Percentiles rank a stretch among this genome's conserved stretches.
Evolutionary conservation across 208 protist genomes (phyloP).

Genomic region (Trypanosoma conorhini): DNA sequence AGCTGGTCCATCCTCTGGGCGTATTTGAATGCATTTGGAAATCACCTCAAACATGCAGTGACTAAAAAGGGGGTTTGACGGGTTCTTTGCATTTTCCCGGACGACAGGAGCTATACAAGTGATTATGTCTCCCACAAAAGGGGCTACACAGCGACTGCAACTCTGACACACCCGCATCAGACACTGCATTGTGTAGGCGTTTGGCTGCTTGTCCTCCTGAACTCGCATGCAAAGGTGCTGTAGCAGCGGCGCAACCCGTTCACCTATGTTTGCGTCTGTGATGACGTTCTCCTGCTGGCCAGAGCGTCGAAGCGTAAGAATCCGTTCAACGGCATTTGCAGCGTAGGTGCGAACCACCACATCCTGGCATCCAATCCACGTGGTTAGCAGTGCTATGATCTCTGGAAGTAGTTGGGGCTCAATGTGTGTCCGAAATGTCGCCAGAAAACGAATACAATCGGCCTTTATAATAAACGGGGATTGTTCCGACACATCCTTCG

Average conservation of each 20-base stretch:
- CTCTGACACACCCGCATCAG: slow-evolving; percentile 79
- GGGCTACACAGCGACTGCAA: slow-evolving; percentile 39
- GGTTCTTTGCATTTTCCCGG: slow-evolving; percentile 81
- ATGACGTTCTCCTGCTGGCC: slow-evolving; percentile 43
- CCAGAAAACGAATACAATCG: slow-evolving; percentile 95
- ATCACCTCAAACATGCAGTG: slow-evolving; percentile 97
- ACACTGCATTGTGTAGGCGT: slow-evolving; percentile 94
- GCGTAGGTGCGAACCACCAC: slow-evolving; percentile 95
- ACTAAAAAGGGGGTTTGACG: slow-evolving; percentile 95
- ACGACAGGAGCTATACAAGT: slow-evolving; percentile 49
- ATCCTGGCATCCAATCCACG: slow-evolving; percentile 67
- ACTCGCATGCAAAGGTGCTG: slow-evolving; percentile 86
- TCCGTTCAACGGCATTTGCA: slow-evolving; percentile 87
- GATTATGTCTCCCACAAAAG: slow-evolving; percentile 67
- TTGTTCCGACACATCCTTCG: slow-evolving; percentile 34
- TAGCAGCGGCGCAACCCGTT: slow-evolving; percentile 64
- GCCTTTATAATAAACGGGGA: slow-evolving; percentile 92
- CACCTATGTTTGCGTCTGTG: slow-evolving; percentile 44
- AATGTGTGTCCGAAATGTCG: slow-evolving; percentile 94
- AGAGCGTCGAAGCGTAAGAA: slow-evolving; percentile 70
- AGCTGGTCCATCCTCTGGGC: slow-evolving; percentile 36
- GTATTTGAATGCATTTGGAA: slow-evolving; percentile 86
- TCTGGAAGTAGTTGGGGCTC: slow-evolving; percentile 31
- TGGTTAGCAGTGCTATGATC: slow-evolving; percentile 70
- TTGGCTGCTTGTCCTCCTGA: slow-evolving; percentile 48